Conservation (phyloP, 2,329 filamentous ascomycete genomes). For the Alternaria gansuensis region DNA sequence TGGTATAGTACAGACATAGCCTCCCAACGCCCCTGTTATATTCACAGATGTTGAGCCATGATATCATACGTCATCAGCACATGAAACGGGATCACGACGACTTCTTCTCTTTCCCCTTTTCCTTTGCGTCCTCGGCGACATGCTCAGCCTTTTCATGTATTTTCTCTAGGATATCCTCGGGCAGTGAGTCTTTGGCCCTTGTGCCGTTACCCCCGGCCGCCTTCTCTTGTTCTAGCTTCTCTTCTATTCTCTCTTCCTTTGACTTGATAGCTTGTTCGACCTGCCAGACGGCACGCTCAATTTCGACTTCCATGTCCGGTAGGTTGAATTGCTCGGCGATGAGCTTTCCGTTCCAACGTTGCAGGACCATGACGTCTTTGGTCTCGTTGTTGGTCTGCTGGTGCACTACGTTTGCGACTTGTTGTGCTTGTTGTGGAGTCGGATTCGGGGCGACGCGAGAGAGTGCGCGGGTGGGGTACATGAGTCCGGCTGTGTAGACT, state of each 20-base stretch:
- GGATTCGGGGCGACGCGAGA: constrained; percentile 53
- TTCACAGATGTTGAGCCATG: constrained; percentile 9
- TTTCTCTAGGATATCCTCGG: constrained; percentile 38
- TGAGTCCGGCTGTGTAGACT: constrained; percentile 69
- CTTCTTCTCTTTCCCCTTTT: constrained; percentile 15
- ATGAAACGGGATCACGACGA: constrained; percentile 5
- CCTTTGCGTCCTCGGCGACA: constrained; percentile 29
- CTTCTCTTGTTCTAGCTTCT: constrained; percentile 51
- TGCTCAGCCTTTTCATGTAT: constrained; percentile 40
- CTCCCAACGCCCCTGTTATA: constrained; percentile 18
- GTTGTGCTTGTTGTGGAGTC: constrained; percentile 49
- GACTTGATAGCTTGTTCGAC: constrained; percentile 57
- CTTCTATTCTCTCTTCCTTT: constrained; percentile 48
- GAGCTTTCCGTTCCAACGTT: constrained; percentile 62
- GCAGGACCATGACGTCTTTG: constrained; percentile 60
- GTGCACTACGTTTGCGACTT: constrained; percentile 52
- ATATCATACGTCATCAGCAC: constrained; percentile 15
- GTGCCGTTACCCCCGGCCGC: constrained; percentile 36
- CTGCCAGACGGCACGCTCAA: constrained; percentile 63
- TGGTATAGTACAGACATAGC: constrained; percentile 14
- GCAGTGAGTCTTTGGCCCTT: constrained; percentile 43
- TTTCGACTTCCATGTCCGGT: constrained; percentile 63
- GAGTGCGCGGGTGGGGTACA: constrained; percentile 54
- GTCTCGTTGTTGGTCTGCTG: constrained; percentile 53
- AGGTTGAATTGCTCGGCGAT: constrained; percentile 60